Conservation (phyloP, 495 filamentous ascomycete species). For the Podospora bellae-mahoneyi region DNA sequence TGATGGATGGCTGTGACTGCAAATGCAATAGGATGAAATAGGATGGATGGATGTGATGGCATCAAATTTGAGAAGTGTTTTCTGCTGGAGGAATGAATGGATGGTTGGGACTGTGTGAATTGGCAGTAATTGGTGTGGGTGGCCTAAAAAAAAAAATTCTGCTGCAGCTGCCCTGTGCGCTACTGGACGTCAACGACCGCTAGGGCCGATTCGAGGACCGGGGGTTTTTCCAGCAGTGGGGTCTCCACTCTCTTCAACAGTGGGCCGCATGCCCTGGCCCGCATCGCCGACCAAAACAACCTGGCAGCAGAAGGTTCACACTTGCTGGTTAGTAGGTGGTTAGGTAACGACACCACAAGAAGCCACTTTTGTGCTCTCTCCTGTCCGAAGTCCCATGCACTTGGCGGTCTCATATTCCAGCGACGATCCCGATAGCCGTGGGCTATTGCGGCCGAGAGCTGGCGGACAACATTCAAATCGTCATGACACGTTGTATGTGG, state of each 20-base stretch:
- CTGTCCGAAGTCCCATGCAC: conserved; percentile 13
- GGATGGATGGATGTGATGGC: not conserved
- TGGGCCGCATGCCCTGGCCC: not conserved
- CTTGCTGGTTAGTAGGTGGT: not conserved
- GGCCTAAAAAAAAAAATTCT: not conserved
- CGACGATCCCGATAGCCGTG: conserved; percentile 14
- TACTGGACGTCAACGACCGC: not conserved
- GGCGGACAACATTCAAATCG: not conserved
- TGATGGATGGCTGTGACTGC: not conserved
- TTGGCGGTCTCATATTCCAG: conserved; percentile 22
- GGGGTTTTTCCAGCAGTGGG: conserved; percentile 1
- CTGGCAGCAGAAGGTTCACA: too few species aligned
- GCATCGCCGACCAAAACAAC: not conserved
- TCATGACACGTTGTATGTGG: conserved; percentile 25
- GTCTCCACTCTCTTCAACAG: not conserved
- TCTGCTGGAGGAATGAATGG: too few species aligned
- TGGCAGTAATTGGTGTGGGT: conserved; percentile 6
- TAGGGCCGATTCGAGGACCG: conserved; percentile 5
- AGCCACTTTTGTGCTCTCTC: not conserved
- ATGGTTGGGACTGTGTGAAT: not conserved
- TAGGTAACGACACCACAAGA: not conserved
- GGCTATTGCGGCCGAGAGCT: conserved; percentile 7
- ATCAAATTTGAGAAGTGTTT: not conserved
- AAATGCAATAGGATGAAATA: not conserved
- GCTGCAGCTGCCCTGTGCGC: not conserved